These are phyloP conservation scores for Pneumocystis jirovecii DNA, from an alignment of 1,139 yeast genomes.

Conservation along the genomic window DNA sequence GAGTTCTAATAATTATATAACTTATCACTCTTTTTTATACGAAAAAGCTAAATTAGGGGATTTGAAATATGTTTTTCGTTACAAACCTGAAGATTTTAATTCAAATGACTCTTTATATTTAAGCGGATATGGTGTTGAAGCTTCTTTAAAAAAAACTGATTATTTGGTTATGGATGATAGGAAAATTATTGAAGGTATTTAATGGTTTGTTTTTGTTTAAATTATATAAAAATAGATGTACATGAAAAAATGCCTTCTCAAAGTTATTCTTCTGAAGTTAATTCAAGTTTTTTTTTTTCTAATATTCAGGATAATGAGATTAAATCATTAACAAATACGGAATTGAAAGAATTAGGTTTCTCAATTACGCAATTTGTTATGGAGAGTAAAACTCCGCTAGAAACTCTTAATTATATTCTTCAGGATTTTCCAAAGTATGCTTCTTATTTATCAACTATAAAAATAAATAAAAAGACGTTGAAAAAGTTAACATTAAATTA, in stretches of 20 bases:
- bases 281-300: constrained; percentile 5
- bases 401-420: constrained; percentile 4
- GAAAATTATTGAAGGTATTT: constrained; percentile 21
- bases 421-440: constrained; percentile 14
- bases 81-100: constrained; percentile 29
- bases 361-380: constrained; percentile 11
- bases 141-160: constrained; percentile 48
- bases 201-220: constrained; percentile 2
- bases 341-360: constrained; percentile 8
- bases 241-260: constrained; percentile 4
- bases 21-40: constrained; percentile 44
- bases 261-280: background rate
- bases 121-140: constrained; percentile 53
- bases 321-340: constrained; percentile 9
- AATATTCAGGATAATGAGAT: constrained; percentile 7
- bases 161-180: constrained; percentile 51
- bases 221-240: constrained; percentile 12
- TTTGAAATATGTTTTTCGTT: constrained; percentile 62
- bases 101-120: constrained; percentile 26
- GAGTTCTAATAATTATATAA: constrained; percentile 33
- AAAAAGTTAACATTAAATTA: constrained; percentile 14
- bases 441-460: constrained; percentile 5
- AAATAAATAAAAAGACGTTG: background rate
- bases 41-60: constrained; percentile 52
- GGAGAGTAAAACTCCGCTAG: constrained; percentile 5